phyloP scores from a whole-genome alignment of 257 asterid genomes.

The Echium plantagineum region DNA sequence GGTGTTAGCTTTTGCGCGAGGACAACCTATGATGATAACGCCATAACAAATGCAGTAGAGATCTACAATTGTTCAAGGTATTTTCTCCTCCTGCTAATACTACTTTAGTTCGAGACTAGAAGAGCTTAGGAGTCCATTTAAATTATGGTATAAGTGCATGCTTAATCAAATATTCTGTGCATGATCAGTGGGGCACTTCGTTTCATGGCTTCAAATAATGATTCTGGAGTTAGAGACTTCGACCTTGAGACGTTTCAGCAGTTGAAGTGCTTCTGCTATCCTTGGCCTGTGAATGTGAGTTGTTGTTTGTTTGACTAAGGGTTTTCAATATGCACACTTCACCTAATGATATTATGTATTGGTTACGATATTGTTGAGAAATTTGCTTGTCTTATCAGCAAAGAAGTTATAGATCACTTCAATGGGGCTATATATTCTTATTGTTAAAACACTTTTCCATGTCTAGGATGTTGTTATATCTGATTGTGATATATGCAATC shows the following conservation, averaged over 20 bases:
- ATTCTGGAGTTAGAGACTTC: conserved; percentile 42
- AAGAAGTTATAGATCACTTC: neutral
- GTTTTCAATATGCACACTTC: neutral
- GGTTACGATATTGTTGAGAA: too few relatives aligned
- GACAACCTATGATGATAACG: conserved; percentile 64
- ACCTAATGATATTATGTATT: too few relatives aligned
- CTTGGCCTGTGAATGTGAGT: conserved; percentile 55
- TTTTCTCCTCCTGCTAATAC: conserved; percentile 1
- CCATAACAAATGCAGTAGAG: conserved; percentile 50
- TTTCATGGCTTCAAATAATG: conserved; percentile 55
- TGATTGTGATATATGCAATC: neutral
- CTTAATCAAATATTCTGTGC: neutral
- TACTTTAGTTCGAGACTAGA: conserved; percentile 2
- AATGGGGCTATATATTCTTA: neutral
- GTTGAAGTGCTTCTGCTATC: conserved; percentile 37
- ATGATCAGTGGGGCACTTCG: conserved; percentile 40
- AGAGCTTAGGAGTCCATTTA: conserved; percentile 6
- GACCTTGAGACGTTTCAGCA: conserved; percentile 47
- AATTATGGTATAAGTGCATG: neutral
- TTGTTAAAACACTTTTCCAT: too few relatives aligned
- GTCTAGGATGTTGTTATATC: neutral
- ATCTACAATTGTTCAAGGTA: conserved; percentile 44
- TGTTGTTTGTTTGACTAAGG: neutral
- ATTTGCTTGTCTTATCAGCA: too few relatives aligned
- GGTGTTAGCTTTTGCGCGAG: conserved; percentile 55